These are phyloP conservation scores for Sphaceloma murrayae DNA, from an alignment of 2,329 filamentous ascomycete genomes.

Conservation along the genomic window DNA sequence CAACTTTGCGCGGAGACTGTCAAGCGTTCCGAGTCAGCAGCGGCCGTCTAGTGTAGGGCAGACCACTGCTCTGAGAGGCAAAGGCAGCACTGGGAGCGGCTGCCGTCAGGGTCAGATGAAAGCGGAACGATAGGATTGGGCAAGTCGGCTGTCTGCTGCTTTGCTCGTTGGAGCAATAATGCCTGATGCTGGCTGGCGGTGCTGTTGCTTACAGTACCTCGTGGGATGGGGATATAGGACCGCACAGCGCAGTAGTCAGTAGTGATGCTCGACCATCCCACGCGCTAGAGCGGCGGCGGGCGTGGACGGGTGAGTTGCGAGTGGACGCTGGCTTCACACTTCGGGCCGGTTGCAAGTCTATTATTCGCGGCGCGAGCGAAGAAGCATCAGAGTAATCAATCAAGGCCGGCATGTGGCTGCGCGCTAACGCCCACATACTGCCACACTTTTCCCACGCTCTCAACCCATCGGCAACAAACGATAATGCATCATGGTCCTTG, in stretches of 20 bases:
- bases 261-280: constrained; percentile 10
- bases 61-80: too few relatives aligned
- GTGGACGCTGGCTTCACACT: constrained; percentile 8
- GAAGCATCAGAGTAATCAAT: constrained; percentile 10
- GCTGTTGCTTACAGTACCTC: too few relatives aligned
- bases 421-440: constrained; percentile 12
- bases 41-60: too few relatives aligned
- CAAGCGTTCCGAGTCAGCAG: too few relatives aligned
- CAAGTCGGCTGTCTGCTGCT: too few relatives aligned
- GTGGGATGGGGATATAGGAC: background rate
- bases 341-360: constrained; percentile 11
- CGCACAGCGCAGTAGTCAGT: background rate
- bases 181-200: too few relatives aligned
- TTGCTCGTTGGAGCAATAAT: too few relatives aligned
- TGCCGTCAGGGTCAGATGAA: too few relatives aligned
- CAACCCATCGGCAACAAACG: background rate
- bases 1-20: too few relatives aligned
- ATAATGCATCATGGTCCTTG: background rate
- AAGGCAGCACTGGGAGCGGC: too few relatives aligned
- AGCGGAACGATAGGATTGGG: too few relatives aligned
- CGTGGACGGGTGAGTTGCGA: background rate
- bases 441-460: constrained; percentile 13
- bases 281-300: constrained; percentile 6
- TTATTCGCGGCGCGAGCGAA: constrained; percentile 9
- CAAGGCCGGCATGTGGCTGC: constrained; percentile 13